Evolutionary conservation across 2,329 filamentous ascomycete species (phyloP).

Genomic region (Sclerotinia spermophila): DNA sequence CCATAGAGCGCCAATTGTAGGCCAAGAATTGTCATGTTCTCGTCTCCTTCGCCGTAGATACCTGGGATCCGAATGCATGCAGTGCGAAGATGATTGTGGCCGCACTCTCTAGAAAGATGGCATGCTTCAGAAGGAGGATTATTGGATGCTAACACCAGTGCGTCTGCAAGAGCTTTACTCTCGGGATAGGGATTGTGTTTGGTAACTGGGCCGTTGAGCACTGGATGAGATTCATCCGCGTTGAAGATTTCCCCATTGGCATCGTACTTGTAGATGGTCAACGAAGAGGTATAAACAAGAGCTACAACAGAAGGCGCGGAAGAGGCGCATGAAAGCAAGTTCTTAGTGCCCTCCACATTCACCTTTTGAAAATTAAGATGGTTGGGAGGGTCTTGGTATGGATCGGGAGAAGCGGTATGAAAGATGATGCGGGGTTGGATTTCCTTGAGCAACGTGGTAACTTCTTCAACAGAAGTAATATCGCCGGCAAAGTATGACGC

Average conservation of each 20-base stretch:
- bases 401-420: not conserved
- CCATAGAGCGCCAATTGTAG: not conserved
- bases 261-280: not conserved
- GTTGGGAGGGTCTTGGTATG: not conserved
- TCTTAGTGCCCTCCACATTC: not conserved
- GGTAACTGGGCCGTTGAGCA: not conserved
- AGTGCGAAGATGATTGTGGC: not conserved
- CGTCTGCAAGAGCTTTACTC: not conserved
- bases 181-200: not conserved
- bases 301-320: not conserved
- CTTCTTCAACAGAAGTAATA: constrained; percentile 29
- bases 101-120: not conserved
- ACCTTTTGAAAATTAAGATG: not conserved
- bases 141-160: not conserved
- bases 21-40: not conserved
- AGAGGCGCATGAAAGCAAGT: not conserved
- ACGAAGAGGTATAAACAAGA: not conserved
- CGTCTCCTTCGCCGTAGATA: not conserved
- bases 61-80: not conserved
- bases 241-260: not conserved
- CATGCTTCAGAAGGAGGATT: not conserved
- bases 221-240: not conserved
- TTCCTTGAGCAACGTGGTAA: constrained; percentile 28
- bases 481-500: constrained; percentile 33
- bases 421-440: constrained; percentile 36